phyloP scores from a whole-genome alignment of 2,329 filamentous ascomycete species.

The Rutstroemia sp. region DNA sequence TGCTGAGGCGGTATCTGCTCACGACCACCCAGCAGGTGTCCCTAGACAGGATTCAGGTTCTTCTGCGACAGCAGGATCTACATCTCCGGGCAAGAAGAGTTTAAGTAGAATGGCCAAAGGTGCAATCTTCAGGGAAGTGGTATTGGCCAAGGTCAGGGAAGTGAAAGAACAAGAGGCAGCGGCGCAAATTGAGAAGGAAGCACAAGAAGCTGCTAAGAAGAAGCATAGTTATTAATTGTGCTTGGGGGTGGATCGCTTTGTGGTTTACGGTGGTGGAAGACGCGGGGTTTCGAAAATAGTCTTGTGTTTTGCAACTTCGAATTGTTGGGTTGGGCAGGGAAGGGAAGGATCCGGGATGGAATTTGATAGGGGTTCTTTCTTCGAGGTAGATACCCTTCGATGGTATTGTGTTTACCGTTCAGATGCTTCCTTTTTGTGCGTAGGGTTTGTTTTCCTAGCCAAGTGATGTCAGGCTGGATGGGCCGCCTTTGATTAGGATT shows the following conservation, averaged over 20 bases:
- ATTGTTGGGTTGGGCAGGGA: not conserved
- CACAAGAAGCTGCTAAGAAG: constrained; percentile 24
- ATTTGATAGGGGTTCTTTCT: not conserved
- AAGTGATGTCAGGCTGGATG: not conserved
- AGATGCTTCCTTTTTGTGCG: not conserved
- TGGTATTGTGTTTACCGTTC: constrained; percentile 5
- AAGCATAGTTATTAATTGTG: constrained; percentile 12
- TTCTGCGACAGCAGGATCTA: constrained; percentile 10
- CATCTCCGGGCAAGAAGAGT: constrained; percentile 30
- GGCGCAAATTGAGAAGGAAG: constrained; percentile 49
- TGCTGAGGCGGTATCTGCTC: constrained; percentile 48
- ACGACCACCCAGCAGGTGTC: constrained; percentile 35
- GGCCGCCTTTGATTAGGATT: too few relatives aligned
- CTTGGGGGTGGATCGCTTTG: not conserved
- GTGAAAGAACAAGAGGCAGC: constrained; percentile 80
- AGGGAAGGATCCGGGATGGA: not conserved
- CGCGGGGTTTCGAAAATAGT: not conserved
- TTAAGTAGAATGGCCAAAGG: constrained; percentile 47
- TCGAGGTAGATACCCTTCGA: constrained; percentile 4
- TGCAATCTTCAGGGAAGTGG: constrained; percentile 88
- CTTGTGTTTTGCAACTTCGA: not conserved
- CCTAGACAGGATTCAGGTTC: constrained; percentile 11
- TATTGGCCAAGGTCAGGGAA: constrained; percentile 86
- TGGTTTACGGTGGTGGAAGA: too few relatives aligned
- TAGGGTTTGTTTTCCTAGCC: not conserved